Percentiles rank a stretch among this genome's conserved stretches.
phyloP scores from a whole-genome alignment of 345 rosid genomes.

The Camelina neglecta region DNA sequence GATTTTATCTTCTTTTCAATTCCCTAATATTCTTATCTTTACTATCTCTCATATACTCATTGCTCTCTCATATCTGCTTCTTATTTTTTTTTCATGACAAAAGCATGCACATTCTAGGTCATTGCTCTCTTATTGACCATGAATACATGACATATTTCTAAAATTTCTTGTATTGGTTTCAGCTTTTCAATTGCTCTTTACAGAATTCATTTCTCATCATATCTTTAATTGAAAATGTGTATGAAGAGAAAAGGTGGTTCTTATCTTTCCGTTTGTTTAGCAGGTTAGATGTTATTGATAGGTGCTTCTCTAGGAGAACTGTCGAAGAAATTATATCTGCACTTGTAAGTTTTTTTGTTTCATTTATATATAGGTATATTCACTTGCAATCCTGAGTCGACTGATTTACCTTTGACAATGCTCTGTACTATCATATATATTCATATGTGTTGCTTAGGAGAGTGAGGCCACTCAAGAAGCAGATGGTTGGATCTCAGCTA shows the following conservation, averaged over 20 bases:
- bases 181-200: constrained; percentile 14
- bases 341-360: constrained; percentile 55
- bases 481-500: constrained; percentile 64
- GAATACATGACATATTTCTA: background rate
- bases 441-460: constrained; percentile 52
- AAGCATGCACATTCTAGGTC: background rate
- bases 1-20: background rate
- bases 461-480: constrained; percentile 47
- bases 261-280: constrained; percentile 33
- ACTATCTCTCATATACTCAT: no score
- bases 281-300: constrained; percentile 79
- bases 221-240: constrained; percentile 17
- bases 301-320: constrained; percentile 76
- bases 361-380: background rate
- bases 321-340: constrained; percentile 83
- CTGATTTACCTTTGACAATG: constrained; percentile 8
- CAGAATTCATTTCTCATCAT: constrained; percentile 15
- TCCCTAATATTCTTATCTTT: no score
- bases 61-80: no score
- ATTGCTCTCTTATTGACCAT: constrained; percentile 7
- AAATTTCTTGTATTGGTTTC: constrained; percentile 4
- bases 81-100: constrained; percentile 18
- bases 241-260: background rate
- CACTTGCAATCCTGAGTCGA: constrained; percentile 2
- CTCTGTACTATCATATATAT: constrained; percentile 8